Evolutionary conservation across 148 eudicot species (phyloP), one percentile per base, ranked within the genome.

Genomic region (Fagopyrum homotropicum): DNA sequence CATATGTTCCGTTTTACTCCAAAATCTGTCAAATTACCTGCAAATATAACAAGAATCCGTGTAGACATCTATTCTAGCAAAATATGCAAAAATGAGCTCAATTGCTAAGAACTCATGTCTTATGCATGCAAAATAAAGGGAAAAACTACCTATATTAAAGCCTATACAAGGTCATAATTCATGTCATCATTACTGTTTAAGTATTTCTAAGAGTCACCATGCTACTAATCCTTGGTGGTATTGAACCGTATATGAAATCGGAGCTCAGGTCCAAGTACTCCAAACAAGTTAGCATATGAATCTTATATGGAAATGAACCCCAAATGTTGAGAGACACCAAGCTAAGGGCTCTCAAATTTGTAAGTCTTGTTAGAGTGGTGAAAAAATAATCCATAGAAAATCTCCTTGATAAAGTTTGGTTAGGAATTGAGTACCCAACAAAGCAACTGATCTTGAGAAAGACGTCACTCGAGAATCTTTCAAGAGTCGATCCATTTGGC

Each of bases 371-470:
- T 69, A 90, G 80, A 17, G 96, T 90, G 40, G 85, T 80, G 48
- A 88, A 79, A 77, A 90, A 85, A n/a, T 92, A 87, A 73, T 88
- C 90, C 81, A 90, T 83, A 11, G 90, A 84, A 80, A 90, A 90
- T 57, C 61, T 81, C 6, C 72, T 81, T 68, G 92, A 88, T 57
- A 90, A 80, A 26, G 92, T 88, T 57, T 80, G 83, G 79, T 79
- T 77, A n/a, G 86, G 83, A 79, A 87, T 69, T 78, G 96, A 75
- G 78, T 81, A 75, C 30, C 90, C 92, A 85, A 74, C 56, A 72
- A 82, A 87, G n/a, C 61, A 77, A 45, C 73, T 71, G n/a, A 69
- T 76, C 72, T 82, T 84, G 7, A n/a, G n/a, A n/a, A n/a, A n/a
- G n/a, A n/a, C n/a, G n/a, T n/a, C n/a, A n/a, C n/a, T n/a, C n/a